A percentile compares a stretch with the other conserved stretches of the same genome.
phyloP scores from a whole-genome alignment of 805 yeast species.

The Huiozyma naganishii region DNA sequence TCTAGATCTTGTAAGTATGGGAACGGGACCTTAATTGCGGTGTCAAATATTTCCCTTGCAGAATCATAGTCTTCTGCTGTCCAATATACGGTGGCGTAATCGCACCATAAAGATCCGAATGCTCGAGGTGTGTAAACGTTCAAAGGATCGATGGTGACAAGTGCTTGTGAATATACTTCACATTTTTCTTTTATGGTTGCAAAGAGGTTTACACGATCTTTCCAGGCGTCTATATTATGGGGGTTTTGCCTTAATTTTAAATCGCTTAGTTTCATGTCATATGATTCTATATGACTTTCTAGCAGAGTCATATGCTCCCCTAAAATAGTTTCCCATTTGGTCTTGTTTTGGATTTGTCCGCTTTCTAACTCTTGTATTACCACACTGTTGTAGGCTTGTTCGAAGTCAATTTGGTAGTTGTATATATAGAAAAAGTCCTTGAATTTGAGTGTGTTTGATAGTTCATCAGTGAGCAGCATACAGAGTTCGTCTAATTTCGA shows the following conservation, averaged over 20 bases:
- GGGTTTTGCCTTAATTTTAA: slow-evolving; percentile 51
- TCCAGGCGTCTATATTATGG: slow-evolving; percentile 60
- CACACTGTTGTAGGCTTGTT: slow-evolving; percentile 14
- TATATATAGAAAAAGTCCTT: slow-evolving; percentile 54
- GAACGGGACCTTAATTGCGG: slow-evolving; percentile 63
- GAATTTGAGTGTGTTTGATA: slow-evolving; percentile 38
- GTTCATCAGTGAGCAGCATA: slow-evolving; percentile 31
- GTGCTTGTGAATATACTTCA: slow-evolving; percentile 53
- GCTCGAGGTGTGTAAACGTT: slow-evolving; percentile 31
- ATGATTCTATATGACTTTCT: slow-evolving; percentile 44
- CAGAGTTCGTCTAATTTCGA: slow-evolving; percentile 28
- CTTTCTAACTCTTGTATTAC: slow-evolving; percentile 9
- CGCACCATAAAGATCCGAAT: slow-evolving; percentile 56
- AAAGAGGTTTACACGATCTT: slow-evolving; percentile 43
- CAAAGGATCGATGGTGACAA: slow-evolving; percentile 53
- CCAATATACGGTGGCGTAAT: slow-evolving; percentile 58
- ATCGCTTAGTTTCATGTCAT: slow-evolving; percentile 55
- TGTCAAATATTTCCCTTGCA: slow-evolving; percentile 51
- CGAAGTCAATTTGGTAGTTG: slow-evolving; percentile 51
- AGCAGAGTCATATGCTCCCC: slow-evolving; percentile 31
- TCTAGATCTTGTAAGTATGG: slow-evolving; percentile 52
- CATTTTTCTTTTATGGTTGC: slow-evolving; percentile 29
- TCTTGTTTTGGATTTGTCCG: slow-evolving; percentile 7
- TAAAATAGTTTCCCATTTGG: slow-evolving; percentile 29
- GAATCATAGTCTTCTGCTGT: slow-evolving; percentile 41